Conservation (phyloP, 2,329 filamentous ascomycete genomes). For the Ophiostoma himal-ulmi region DNA sequence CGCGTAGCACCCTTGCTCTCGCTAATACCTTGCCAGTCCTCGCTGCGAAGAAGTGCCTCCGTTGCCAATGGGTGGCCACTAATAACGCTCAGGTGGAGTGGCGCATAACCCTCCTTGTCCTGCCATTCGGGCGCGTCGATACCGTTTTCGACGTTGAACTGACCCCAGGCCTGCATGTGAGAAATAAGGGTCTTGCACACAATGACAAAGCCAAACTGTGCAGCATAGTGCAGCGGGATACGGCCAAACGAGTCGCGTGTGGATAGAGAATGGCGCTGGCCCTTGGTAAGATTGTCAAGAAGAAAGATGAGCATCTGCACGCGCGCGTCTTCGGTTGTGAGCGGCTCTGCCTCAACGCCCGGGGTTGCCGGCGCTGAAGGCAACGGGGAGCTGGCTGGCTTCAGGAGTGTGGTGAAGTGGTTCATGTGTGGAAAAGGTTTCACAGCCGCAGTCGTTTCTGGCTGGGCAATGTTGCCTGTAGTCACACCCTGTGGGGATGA, state of each 20-base stretch:
- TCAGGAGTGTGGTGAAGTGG: conserved; percentile 62
- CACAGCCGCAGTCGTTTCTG: conserved; percentile 39
- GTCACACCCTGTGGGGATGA: conserved; percentile 31
- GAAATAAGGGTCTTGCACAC: conserved; percentile 82
- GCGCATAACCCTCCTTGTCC: conserved; percentile 84
- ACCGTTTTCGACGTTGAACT: conserved; percentile 76
- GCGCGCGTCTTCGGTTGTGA: conserved; percentile 65
- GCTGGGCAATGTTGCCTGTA: conserved; percentile 31
- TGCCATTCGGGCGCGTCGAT: conserved; percentile 89
- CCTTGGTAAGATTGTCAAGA: conserved; percentile 60
- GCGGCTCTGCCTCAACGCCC: conserved; percentile 60
- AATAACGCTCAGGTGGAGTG: conserved; percentile 85
- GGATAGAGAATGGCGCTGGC: conserved; percentile 62
- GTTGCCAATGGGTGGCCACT: conserved; percentile 86
- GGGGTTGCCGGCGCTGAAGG: conserved; percentile 56
- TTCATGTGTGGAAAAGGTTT: conserved; percentile 43
- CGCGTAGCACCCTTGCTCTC: conserved; percentile 59
- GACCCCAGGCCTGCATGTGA: conserved; percentile 81
- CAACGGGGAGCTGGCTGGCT: conserved; percentile 66
- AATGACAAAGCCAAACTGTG: conserved; percentile 89
- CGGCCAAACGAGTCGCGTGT: conserved; percentile 73
- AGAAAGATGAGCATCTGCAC: conserved; percentile 60
- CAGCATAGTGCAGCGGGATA: conserved; percentile 84
- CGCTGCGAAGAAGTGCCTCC: conserved; percentile 69
- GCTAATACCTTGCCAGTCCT: conserved; percentile 64